A percentile compares a stretch with the other conserved stretches of the same genome.
Evolutionary conservation across 1,284 basidiomycete species (phyloP).

Genomic region (Xanthoconium separans): DNA sequence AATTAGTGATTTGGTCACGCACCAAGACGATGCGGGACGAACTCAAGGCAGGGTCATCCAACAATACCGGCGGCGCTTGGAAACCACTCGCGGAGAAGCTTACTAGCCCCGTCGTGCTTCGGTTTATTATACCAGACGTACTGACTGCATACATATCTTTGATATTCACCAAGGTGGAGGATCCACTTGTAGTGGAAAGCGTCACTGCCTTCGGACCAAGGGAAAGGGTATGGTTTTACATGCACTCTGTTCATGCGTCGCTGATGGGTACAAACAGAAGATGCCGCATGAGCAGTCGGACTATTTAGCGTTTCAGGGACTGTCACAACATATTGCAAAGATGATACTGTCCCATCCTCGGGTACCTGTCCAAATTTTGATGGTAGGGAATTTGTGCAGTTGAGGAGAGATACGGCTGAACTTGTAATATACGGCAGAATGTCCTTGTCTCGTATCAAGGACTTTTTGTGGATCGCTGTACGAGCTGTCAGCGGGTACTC

Average conservation of each 20-base stretch:
- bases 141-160: constrained; percentile 57
- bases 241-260: not conserved
- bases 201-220: constrained; percentile 64
- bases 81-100: constrained; percentile 18
- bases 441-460: constrained; percentile 53
- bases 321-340: constrained; percentile 63
- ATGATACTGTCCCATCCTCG: constrained; percentile 54
- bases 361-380: constrained; percentile 48
- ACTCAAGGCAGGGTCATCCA: constrained; percentile 2
- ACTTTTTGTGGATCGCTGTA: constrained; percentile 61
- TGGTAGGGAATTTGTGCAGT: constrained; percentile 36
- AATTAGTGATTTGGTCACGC: constrained; percentile 52
- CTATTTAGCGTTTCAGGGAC: constrained; percentile 57
- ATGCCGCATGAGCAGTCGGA: constrained; percentile 66
- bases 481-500: constrained; percentile 58
- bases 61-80: not conserved
- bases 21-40: constrained; percentile 26
- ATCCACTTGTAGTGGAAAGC: constrained; percentile 52
- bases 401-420: not conserved
- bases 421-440: constrained; percentile 31
- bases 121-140: constrained; percentile 60
- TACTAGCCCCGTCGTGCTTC: constrained; percentile 41
- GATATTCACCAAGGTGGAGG: constrained; percentile 32
- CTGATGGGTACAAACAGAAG: constrained; percentile 43
- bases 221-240: constrained; percentile 50